Conservation (phyloP, 2,329 filamentous ascomycete genomes). For the Aspergillus quadricinctus region DNA sequence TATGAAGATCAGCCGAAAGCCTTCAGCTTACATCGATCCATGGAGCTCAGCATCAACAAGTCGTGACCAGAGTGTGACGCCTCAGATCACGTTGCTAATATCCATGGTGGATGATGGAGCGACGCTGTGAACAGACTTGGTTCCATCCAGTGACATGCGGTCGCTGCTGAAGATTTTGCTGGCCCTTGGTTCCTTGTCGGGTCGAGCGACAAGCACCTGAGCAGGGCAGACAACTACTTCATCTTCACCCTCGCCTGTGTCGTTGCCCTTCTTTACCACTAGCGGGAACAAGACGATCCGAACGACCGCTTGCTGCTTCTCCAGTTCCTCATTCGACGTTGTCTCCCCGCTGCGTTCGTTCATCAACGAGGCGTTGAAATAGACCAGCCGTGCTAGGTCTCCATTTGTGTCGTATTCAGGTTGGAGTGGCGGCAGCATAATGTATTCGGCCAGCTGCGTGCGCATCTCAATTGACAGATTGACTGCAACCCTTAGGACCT, state of each 20-base stretch:
- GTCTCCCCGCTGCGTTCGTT: conserved; percentile 77
- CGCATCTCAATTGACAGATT: conserved; percentile 95
- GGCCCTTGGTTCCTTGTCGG: conserved; percentile 42
- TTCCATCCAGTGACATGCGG: conserved; percentile 40
- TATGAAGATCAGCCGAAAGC: neutral
- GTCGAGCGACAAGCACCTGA: conserved; percentile 74
- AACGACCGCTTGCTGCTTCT: conserved; percentile 71
- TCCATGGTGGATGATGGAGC: conserved; percentile 42
- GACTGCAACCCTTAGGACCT: conserved; percentile 83
- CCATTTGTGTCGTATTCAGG: conserved; percentile 93
- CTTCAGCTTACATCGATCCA: neutral
- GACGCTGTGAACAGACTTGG: conserved; percentile 39
- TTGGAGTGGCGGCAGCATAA: conserved; percentile 93
- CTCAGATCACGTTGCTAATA: conserved; percentile 43
- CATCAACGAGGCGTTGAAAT: conserved; percentile 92
- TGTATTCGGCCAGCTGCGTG: conserved; percentile 92
- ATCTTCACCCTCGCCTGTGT: conserved; percentile 79
- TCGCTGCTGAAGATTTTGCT: conserved; percentile 38
- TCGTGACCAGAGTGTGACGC: conserved; percentile 34
- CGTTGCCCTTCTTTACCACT: conserved; percentile 93
- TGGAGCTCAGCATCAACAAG: conserved; percentile 8
- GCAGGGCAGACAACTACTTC: conserved; percentile 95
- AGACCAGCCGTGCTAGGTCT: conserved; percentile 79
- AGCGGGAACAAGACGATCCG: conserved; percentile 93
- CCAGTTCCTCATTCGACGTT: conserved; percentile 72